These are phyloP conservation scores for Colletotrichum sp. DNA, from an alignment of 2,329 filamentous ascomycete genomes.

Conservation along the genomic window DNA sequence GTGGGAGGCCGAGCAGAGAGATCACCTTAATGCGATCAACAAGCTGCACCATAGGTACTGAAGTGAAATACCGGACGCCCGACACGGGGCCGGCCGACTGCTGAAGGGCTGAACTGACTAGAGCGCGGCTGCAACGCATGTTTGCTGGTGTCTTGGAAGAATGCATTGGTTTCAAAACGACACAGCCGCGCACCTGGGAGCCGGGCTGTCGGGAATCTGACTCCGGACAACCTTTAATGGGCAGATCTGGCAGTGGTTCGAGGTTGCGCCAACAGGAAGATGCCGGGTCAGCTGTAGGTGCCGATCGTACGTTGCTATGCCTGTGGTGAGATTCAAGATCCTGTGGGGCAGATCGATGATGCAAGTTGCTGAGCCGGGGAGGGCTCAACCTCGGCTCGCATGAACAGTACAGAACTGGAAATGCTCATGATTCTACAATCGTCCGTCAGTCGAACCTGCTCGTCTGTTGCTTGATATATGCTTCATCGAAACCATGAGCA, in stretches of 20 bases:
- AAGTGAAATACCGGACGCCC: background rate
- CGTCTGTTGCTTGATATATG: background rate
- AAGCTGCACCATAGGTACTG: background rate
- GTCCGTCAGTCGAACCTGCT: background rate
- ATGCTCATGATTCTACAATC: background rate
- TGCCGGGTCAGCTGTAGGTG: background rate
- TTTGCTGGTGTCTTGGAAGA: background rate
- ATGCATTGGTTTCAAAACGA: background rate
- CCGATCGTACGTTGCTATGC: constrained; percentile 5
- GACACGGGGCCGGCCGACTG: background rate
- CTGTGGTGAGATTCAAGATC: background rate
- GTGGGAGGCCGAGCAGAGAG: background rate
- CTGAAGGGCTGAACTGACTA: background rate
- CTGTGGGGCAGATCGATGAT: constrained; percentile 8
- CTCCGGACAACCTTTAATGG: background rate
- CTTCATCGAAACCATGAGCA: background rate
- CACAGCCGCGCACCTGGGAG: background rate
- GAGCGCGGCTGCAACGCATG: background rate
- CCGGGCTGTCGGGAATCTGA: background rate
- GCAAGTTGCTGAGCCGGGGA: background rate
- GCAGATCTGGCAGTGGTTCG: background rate
- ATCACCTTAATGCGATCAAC: background rate
- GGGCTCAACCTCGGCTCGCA: constrained; percentile 6
- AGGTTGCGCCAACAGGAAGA: background rate
- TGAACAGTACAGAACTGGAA: background rate